Evolutionary conservation across 352 stramenopile genomes (phyloP), one percentile per base, ranked within the genome.

Genomic region (Globisporangium nagaii): DNA sequence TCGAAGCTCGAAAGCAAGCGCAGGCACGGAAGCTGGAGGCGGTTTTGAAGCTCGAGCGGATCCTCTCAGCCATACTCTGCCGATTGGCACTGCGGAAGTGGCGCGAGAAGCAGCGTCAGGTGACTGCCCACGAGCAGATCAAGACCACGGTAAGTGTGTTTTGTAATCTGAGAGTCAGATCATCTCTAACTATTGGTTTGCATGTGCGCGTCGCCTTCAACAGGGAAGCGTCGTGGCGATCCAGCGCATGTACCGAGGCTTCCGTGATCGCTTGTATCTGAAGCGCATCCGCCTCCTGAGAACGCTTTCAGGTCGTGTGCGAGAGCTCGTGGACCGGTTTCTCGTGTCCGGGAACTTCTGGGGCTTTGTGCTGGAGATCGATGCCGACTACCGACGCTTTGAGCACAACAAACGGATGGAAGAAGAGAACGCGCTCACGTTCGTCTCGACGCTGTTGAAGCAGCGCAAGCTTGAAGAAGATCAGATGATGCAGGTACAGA

Each of bases 371-470:
- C 49, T 89, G 27, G 62, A 84, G 25, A 56, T 87, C 24, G 79
- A 89, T 48, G 70, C 70, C 17, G 72, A 82, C 34, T 86, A 87
- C 52, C 65, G 71, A 30, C 70, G 72, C 11, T 78, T 84, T 30
- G 61, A 65, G 28, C 34, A 77, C n/a, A 63, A 74, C 25, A 68
- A 82, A 19, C 39, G 41, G 15, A 41, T 73, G 9, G 79, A 89
- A 34, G 60, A 75, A 37, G 30, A 66, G 4, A 53, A 86, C 37
- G 76, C 72, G 15, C 55, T 58, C 24, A 86, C 76, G 1, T 89
- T 87, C 44, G 60, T 83, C 17, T 63, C 71, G 15, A 71, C 63
- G 11, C 52, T 89, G 2, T 48, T 87, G 20, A 65, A 55, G 1
- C 60, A 83, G 35, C 74, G 78, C 19, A 72, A 78, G 22, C 27